A percentile compares a stretch with the other conserved stretches of the same genome.
These are phyloP conservation scores for Tillandsia leiboldiana DNA, from an alignment of 176 grass and related monocot genomes.

Conservation along the genomic window DNA sequence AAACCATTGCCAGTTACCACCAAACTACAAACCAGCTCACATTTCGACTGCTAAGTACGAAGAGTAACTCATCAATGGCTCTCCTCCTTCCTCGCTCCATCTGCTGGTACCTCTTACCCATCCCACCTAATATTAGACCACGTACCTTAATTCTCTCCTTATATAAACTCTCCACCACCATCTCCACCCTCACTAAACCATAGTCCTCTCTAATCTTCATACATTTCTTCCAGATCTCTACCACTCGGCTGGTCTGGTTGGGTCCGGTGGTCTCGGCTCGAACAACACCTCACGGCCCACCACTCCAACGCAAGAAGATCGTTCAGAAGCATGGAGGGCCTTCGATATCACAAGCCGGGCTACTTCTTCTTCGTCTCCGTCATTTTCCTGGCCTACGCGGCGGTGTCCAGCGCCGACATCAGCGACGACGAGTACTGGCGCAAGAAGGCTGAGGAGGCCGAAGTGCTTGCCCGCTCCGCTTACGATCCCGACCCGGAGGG, in stretches of 20 bases:
- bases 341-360: neutral
- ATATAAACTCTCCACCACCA: conserved; percentile 5
- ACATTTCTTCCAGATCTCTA: neutral
- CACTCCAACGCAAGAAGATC: neutral
- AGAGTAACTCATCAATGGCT: neutral
- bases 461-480: conserved; percentile 12
- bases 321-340: neutral
- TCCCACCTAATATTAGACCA: neutral
- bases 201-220: neutral
- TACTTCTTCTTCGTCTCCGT: conserved; percentile 13
- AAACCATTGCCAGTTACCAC: too few species aligned
- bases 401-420: conserved; percentile 4
- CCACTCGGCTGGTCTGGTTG: neutral
- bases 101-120: neutral
- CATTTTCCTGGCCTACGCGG: conserved; percentile 6
- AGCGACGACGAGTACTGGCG: conserved; percentile 45
- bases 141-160: neutral
- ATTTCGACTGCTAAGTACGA: too few species aligned
- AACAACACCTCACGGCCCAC: neutral
- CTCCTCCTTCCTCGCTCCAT: conserved; percentile 6
- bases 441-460: conserved; percentile 24
- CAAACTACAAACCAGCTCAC: too few species aligned
- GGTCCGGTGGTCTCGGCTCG: neutral
- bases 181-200: neutral
- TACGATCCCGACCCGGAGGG: conserved; percentile 35